phyloP scores from a whole-genome alignment of 2,329 filamentous ascomycete genomes.

The Cercospora berteroae region DNA sequence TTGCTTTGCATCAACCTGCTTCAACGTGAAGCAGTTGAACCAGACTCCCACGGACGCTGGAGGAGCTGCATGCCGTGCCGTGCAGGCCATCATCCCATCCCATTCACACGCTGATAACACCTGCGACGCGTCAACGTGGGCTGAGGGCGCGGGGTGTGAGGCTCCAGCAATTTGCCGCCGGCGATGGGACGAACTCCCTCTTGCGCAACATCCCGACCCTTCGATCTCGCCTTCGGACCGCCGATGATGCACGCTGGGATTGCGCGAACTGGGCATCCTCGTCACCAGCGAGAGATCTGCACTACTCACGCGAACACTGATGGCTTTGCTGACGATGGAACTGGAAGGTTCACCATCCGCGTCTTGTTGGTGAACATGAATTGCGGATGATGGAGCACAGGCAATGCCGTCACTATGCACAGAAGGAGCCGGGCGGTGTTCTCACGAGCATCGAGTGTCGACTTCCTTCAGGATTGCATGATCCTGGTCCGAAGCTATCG shows the following conservation, averaged over 20 bases:
- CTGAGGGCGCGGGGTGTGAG: not conserved
- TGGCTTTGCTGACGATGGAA: not conserved
- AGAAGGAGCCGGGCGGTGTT: not conserved
- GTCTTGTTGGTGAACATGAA: not conserved
- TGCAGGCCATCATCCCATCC: not conserved
- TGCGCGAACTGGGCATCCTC: not conserved
- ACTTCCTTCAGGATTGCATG: not conserved
- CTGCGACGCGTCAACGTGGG: constrained; percentile 12
- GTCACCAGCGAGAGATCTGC: not conserved
- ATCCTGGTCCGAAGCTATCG: not conserved
- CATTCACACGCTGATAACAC: not conserved
- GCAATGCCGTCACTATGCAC: not conserved
- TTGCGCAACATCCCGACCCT: not conserved
- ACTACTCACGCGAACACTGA: not conserved
- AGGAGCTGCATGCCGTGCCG: not conserved
- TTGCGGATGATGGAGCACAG: not conserved
- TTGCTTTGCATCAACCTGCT: not conserved
- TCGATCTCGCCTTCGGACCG: not conserved
- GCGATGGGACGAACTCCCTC: not conserved
- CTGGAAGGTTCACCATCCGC: not conserved
- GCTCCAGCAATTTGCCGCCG: constrained; percentile 6
- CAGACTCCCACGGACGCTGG: not conserved
- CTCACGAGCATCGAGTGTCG: not conserved
- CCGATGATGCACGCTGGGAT: not conserved
- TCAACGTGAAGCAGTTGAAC: not conserved